A percentile compares a stretch with the other conserved stretches of the same genome.
Conservation (phyloP, 768 basidiomycete species). For the Suillus bovinus region DNA sequence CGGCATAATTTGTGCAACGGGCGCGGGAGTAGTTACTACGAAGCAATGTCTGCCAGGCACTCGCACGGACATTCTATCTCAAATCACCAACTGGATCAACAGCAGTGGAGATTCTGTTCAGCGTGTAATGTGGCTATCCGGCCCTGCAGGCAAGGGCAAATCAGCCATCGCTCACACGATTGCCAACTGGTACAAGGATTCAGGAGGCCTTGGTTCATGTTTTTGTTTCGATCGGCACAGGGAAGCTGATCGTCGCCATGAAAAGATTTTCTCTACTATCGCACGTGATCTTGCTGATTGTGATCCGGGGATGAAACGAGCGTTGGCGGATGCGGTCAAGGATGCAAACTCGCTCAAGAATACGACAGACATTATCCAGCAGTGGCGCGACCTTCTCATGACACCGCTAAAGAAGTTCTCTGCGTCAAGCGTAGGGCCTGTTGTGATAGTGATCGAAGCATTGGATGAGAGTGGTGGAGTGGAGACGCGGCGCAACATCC, state of each 20-base stretch:
- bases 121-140: neutral
- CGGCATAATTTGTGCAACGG: neutral
- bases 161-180: too few species aligned
- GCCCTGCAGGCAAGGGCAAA: too few species aligned
- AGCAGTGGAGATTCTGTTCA: too few species aligned
- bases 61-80: conserved; percentile 9
- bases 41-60: conserved; percentile 6
- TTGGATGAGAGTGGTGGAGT: conserved; percentile 17
- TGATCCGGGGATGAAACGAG: neutral
- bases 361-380: too few species aligned
- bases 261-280: neutral
- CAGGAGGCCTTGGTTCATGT: too few species aligned
- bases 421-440: conserved; percentile 12
- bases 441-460: conserved; percentile 29
- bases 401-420: too few species aligned
- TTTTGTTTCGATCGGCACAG: too few species aligned
- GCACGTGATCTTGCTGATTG: conserved; percentile 2
- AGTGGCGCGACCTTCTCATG: too few species aligned
- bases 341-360: too few species aligned
- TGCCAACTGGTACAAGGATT: too few species aligned
- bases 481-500: conserved; percentile 19
- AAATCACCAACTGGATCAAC: conserved; percentile 17
- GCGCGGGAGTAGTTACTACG: conserved; percentile 3
- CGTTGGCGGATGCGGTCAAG: neutral
- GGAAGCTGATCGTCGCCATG: neutral